Conservation (phyloP, 805 yeast genomes). For the Ogataea corticis region DNA sequence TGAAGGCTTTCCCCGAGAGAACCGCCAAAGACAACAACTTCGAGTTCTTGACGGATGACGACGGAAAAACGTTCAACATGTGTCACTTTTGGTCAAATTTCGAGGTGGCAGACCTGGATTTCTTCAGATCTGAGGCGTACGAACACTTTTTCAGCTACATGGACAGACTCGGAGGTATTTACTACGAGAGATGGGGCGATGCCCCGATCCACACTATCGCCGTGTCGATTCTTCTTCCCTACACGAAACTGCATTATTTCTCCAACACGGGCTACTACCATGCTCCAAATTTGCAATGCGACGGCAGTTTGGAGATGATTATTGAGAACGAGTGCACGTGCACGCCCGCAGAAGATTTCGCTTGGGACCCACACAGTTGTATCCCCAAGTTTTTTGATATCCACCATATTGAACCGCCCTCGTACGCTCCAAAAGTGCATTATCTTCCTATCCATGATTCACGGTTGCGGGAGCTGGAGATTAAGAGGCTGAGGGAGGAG, state of each 20-base stretch:
- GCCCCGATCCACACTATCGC: constrained; percentile 36
- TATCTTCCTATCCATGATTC: constrained; percentile 32
- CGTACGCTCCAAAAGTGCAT: constrained; percentile 23
- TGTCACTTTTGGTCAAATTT: constrained; percentile 71
- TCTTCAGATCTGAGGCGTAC: constrained; percentile 59
- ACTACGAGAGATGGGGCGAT: constrained; percentile 67
- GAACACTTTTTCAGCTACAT: constrained; percentile 54
- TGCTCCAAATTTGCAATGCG: constrained; percentile 60
- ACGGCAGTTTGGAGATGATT: constrained; percentile 48
- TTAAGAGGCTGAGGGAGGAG: constrained; percentile 7
- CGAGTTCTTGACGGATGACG: constrained; percentile 49
- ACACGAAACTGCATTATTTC: constrained; percentile 37
- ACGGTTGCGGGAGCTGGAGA: constrained; percentile 14
- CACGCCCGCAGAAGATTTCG: constrained; percentile 46
- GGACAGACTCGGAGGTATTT: constrained; percentile 64
- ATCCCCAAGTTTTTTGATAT: constrained; percentile 45
- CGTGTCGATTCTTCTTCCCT: constrained; percentile 32
- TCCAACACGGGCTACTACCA: constrained; percentile 56
- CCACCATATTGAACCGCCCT: constrained; percentile 31
- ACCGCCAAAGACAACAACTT: constrained; percentile 49
- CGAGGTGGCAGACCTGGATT: constrained; percentile 58
- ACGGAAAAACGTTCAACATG: constrained; percentile 45
- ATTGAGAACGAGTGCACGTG: constrained; percentile 51
- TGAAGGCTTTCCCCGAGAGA: constrained; percentile 43
- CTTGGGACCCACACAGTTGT: constrained; percentile 53